Percentiles rank a stretch among this genome's conserved stretches.
Evolutionary conservation across 805 yeast species (phyloP).

Genomic region (Candida awuae): DNA sequence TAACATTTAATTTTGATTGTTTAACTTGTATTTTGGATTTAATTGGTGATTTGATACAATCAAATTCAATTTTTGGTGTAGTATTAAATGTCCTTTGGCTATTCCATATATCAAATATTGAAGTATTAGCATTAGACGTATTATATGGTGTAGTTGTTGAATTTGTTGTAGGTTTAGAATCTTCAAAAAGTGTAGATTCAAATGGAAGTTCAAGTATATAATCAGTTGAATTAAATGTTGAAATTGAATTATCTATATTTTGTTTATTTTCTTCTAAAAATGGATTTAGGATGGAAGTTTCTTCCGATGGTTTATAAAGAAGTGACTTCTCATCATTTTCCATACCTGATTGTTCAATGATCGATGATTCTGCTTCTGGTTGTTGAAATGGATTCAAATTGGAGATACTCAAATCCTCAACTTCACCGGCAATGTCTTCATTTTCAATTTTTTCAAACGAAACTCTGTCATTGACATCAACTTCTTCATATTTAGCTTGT

Average conservation of each 20-base stretch:
- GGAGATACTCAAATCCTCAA: neutral
- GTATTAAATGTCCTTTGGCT: neutral
- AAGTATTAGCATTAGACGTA: neutral
- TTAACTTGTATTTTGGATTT: neutral
- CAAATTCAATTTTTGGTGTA: neutral
- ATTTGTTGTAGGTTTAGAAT: neutral
- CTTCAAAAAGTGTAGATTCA: neutral
- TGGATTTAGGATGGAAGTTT: neutral
- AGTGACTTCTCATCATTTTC: neutral
- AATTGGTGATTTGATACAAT: neutral
- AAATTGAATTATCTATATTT: neutral
- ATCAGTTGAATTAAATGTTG: neutral
- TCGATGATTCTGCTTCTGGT: neutral
- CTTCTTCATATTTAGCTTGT: neutral
- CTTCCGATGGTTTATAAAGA: neutral
- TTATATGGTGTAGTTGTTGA: neutral
- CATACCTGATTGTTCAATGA: neutral
- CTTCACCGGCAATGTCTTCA: neutral
- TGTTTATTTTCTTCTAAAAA: neutral
- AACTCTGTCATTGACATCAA: neutral
- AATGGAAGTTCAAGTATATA: neutral
- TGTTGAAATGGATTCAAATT: neutral
- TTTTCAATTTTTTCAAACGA: neutral
- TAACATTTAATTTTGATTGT: neutral
- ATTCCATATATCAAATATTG: neutral